Evolutionary conservation across 192 early-diverging fungal genomes (phyloP).

Genomic region (Linnemannia elongata): DNA sequence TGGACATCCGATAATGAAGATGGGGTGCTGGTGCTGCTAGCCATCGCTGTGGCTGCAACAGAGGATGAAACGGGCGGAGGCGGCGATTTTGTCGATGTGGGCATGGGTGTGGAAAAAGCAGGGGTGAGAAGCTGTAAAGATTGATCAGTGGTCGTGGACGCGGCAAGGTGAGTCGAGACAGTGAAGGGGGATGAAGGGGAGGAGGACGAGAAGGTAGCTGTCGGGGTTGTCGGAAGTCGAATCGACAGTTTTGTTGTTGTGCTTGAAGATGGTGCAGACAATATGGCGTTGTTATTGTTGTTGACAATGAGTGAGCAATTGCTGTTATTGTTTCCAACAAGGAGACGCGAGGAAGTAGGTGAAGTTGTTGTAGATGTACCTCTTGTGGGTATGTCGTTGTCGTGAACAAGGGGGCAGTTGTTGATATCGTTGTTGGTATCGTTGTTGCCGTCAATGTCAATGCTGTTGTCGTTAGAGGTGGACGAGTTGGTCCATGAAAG

Average conservation of each 20-base stretch:
- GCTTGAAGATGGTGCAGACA: neutral
- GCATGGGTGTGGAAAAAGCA: neutral
- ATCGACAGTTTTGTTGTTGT: neutral
- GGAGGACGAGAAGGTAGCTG: neutral
- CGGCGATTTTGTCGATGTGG: neutral
- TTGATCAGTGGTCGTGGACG: too few species aligned
- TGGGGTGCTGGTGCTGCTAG: neutral
- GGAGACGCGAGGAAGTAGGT: neutral
- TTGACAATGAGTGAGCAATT: neutral
- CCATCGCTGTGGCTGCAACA: neutral
- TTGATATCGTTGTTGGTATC: neutral
- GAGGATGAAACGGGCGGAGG: neutral
- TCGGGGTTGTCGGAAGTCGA: neutral
- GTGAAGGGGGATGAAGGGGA: neutral
- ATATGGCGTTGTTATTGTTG: neutral
- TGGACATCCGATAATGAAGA: neutral
- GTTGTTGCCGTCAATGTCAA: neutral
- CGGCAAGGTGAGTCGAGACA: conserved; percentile 1
- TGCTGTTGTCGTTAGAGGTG: neutral
- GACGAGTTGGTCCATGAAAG: neutral
- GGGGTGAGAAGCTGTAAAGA: neutral
- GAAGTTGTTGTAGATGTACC: neutral
- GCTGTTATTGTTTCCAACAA: neutral
- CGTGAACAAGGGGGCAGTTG: neutral
- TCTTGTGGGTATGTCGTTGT: neutral